Base-by-base conservation (phyloP, 176 grass and related monocot genomes). In the Musa beccarii region DNA sequence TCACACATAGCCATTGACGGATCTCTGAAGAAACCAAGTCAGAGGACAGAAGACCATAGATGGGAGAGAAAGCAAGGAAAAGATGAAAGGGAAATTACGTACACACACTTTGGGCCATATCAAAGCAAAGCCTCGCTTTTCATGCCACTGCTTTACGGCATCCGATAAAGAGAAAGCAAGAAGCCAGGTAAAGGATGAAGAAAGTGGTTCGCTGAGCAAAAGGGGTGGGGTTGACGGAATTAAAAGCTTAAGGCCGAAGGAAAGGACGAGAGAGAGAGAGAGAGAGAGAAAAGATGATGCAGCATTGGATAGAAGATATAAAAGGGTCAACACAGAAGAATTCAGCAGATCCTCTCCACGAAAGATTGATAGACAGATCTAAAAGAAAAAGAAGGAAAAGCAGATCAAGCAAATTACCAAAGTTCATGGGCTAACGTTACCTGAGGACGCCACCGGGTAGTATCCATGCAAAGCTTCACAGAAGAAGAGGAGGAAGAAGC, bases 391-490 rank as follows among this genome's bases (percentile, higher is more conserved):
- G 4, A 43, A 43, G 34, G 34, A 43, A 43, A 4, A 43, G 4
- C 34, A 43, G 34, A 43, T 43, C 34, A 6, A 43, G 34, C 34
- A 43, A 43, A 43, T 43, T 43, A 90, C 79, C 65, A 83, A 76
- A 1, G 29, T 78, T n/a, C 34, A 43, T 67, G 52, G 52, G 73
- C 59, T 1, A 20, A 74, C 79, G 70, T 84, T 87, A 91, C 90
- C 89, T 96, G 92, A 72, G 83, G 86, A 43, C 34, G 34, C 92
- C 92, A 92, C 77, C 78, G 92, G 63, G 84, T 80, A 72, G 92
- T 71, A 87, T 96, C 92, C 92, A 92, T 96, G 78, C 75, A 84
- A 90, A 62, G n/a, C 53, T 67, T 5, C 34, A 43, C 34, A 43
- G 34, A 43, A 43, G 34, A 43, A 9, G 16, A 61, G 0, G 57